Percentiles rank a stretch among this genome's conserved stretches.
phyloP scores from a whole-genome alignment of 2,329 filamentous ascomycete species.

The Curvularia eragrostidis region DNA sequence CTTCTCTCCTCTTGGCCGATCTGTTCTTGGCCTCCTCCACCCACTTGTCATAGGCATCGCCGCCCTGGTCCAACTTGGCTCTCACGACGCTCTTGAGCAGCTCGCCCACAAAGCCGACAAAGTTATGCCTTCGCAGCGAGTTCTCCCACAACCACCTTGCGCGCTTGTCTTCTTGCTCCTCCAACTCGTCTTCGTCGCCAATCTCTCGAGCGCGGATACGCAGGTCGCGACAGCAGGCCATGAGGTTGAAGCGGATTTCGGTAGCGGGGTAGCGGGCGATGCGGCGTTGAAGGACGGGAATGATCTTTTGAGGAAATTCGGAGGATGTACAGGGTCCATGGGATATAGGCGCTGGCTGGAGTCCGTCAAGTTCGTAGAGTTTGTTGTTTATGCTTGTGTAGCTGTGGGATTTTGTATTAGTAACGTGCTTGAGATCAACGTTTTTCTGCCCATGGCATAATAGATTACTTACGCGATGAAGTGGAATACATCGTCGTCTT shows the following conservation, averaged over 20 bases:
- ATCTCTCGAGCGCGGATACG: constrained; percentile 78
- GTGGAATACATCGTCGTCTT: constrained; percentile 91
- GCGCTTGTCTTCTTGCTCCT: constrained; percentile 82
- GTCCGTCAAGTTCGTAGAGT: constrained; percentile 92
- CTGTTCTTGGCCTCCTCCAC: constrained; percentile 70
- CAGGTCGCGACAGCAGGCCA: constrained; percentile 89
- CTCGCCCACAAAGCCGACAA: constrained; percentile 93
- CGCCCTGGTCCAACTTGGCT: constrained; percentile 71
- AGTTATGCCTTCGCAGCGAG: constrained; percentile 88
- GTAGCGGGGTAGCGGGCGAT: constrained; percentile 82
- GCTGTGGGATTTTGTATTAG: constrained; percentile 24
- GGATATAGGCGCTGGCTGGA: constrained; percentile 89
- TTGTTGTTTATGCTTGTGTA: constrained; percentile 82
- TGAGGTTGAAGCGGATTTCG: constrained; percentile 94
- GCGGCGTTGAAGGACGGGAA: constrained; percentile 83
- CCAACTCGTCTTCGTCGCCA: constrained; percentile 79
- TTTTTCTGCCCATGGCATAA: neutral
- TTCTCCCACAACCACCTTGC: constrained; percentile 95
- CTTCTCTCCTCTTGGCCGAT: constrained; percentile 59
- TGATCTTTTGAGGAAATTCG: constrained; percentile 79
- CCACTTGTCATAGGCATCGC: constrained; percentile 74
- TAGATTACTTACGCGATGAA: constrained; percentile 73
- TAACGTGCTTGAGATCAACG: neutral
- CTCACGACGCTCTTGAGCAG: constrained; percentile 85
- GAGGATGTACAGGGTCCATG: constrained; percentile 77